A percentile compares a stretch with the other conserved stretches of the same genome.
Conservation (phyloP, 768 basidiomycete species). For the Kwoniella dejecticola region DNA sequence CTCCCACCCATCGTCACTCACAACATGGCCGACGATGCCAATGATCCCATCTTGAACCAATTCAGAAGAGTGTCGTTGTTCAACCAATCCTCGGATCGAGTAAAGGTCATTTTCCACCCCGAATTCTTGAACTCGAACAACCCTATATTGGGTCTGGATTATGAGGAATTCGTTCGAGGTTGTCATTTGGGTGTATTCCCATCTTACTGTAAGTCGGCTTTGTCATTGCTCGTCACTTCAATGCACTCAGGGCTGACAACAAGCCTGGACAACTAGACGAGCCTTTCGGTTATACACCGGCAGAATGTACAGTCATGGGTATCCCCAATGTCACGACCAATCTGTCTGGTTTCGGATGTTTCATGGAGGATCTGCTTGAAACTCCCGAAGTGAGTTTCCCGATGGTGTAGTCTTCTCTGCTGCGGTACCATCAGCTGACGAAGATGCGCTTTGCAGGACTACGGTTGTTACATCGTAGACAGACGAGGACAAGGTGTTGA, state of each 20-base stretch:
- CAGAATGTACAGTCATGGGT: conserved; percentile 99
- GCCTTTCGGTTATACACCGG: conserved; percentile 73
- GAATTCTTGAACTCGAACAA: conserved; percentile 98
- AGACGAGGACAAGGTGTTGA: conserved; percentile 85
- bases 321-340: conserved; percentile 97
- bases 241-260: not conserved
- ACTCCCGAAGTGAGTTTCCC: conserved; percentile 63
- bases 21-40: conserved; percentile 93
- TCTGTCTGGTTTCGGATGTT: conserved; percentile 89
- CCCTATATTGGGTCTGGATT: conserved; percentile 94
- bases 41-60: conserved; percentile 91
- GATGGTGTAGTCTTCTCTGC: not conserved
- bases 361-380: conserved; percentile 98
- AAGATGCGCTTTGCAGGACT: conserved; percentile 61
- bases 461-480: conserved; percentile 96
- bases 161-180: conserved; percentile 97
- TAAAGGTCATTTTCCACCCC: conserved; percentile 97
- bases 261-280: conserved; percentile 39
- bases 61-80: conserved; percentile 91
- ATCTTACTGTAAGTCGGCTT: conserved; percentile 82
- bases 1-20: conserved; percentile 97
- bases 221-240: too few species aligned
- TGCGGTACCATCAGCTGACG: not conserved
- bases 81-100: conserved; percentile 82
- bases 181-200: conserved; percentile 99